Percentiles rank a stretch among this genome's conserved stretches.
Conservation (phyloP, 371 early-diverging fungal species). For the Parasitella parasitica region DNA sequence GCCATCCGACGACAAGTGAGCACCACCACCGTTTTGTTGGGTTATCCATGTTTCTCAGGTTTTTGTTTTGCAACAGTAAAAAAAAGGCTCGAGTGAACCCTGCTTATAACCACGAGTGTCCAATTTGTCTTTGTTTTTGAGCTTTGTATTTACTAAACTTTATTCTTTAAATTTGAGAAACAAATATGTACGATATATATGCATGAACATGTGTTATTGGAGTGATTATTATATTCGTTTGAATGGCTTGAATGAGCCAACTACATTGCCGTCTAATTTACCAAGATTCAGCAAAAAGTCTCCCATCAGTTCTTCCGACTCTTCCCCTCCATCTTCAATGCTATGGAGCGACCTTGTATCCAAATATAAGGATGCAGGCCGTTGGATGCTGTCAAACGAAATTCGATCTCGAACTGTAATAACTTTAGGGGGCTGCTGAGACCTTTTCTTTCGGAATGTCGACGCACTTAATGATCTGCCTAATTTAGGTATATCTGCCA, state of each 20-base stretch:
- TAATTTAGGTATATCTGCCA: conserved; percentile 20
- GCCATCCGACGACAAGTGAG: too few relatives aligned
- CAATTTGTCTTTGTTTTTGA: too few relatives aligned
- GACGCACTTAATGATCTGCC: conserved; percentile 22
- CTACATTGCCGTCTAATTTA: conserved; percentile 43
- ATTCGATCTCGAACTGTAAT: conserved; percentile 24
- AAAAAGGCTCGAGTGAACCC: too few relatives aligned
- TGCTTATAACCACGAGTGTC: too few relatives aligned
- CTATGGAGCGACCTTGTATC: conserved; percentile 39
- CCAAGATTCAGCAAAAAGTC: conserved; percentile 45
- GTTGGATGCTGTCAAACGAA: conserved; percentile 20
- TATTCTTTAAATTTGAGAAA: too few relatives aligned
- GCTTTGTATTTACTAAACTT: too few relatives aligned
- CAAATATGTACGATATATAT: too few relatives aligned
- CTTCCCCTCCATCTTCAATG: conserved; percentile 16
- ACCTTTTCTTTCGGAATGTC: background rate
- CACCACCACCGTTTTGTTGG: too few relatives aligned
- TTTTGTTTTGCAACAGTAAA: too few relatives aligned
- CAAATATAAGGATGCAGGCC: conserved; percentile 44
- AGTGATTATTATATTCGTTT: background rate
- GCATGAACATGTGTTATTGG: too few relatives aligned
- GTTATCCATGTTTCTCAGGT: too few relatives aligned
- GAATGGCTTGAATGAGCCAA: conserved; percentile 28
- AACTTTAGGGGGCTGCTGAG: conserved; percentile 10
- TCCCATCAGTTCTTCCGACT: conserved; percentile 39